These are phyloP conservation scores for Lyophyllum atratum DNA, from an alignment of 768 basidiomycete genomes.

Conservation along the genomic window DNA sequence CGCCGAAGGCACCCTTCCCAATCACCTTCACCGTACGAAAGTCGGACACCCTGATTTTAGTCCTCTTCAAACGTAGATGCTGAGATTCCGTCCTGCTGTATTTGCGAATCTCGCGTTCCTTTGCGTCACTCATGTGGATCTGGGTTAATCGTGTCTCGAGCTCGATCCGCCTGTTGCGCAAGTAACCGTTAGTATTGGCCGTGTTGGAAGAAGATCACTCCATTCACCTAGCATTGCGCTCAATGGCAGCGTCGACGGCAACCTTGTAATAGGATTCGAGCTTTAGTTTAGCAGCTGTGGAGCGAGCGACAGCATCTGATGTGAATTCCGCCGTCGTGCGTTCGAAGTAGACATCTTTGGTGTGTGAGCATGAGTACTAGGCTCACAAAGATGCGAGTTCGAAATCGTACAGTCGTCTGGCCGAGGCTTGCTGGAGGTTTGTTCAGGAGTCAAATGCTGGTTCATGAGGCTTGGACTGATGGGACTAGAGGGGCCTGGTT, in stretches of 20 bases:
- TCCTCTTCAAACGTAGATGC: conserved; percentile 88
- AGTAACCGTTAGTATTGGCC: neutral
- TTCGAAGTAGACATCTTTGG: conserved; percentile 94
- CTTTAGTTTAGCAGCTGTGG: conserved; percentile 93
- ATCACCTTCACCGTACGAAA: conserved; percentile 98
- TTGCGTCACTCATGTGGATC: conserved; percentile 73
- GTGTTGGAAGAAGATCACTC: neutral
- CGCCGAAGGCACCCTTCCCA: conserved; percentile 98
- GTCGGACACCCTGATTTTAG: conserved; percentile 90
- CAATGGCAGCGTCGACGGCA: conserved; percentile 95
- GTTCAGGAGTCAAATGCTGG: conserved; percentile 38
- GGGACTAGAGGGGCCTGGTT: conserved; percentile 41
- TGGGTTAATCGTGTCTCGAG: conserved; percentile 85
- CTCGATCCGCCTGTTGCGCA: conserved; percentile 71
- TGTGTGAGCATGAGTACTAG: conserved; percentile 8
- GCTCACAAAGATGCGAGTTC: neutral
- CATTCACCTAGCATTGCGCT: conserved; percentile 84
- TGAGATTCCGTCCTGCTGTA: conserved; percentile 87
- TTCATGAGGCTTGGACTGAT: conserved; percentile 22
- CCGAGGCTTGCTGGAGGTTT: conserved; percentile 36
- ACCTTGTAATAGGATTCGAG: conserved; percentile 98
- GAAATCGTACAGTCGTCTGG: conserved; percentile 46
- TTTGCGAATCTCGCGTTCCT: conserved; percentile 85
- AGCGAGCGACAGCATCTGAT: conserved; percentile 83
- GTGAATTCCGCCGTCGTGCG: conserved; percentile 81